Evolutionary conservation across 768 basidiomycete genomes (phyloP).

Genomic region (Pulveroboletus sp.): DNA sequence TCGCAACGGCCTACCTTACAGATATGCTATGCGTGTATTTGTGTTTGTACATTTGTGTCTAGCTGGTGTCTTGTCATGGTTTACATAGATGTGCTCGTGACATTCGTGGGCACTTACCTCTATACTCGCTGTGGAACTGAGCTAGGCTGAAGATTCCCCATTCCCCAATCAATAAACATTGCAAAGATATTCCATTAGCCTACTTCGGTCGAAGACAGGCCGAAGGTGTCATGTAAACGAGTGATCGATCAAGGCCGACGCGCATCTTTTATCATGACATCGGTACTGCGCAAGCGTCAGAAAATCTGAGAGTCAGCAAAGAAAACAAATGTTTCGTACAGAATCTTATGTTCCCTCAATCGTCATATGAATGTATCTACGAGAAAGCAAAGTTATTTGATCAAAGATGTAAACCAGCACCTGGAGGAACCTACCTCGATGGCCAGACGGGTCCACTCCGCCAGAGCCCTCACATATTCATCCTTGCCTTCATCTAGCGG

Average conservation of each 20-base stretch:
- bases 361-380: slow-evolving; percentile 28
- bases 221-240: neutral
- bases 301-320: neutral
- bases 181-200: neutral
- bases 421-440: slow-evolving; percentile 47
- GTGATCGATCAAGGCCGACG: neutral
- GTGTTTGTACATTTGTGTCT: too few relatives aligned
- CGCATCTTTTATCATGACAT: too few relatives aligned
- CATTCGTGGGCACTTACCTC: too few relatives aligned
- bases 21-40: too few relatives aligned
- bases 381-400: neutral
- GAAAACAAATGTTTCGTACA: neutral
- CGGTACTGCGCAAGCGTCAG: neutral
- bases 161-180: neutral
- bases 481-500: slow-evolving; percentile 67
- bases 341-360: slow-evolving; percentile 4
- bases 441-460: slow-evolving; percentile 69
- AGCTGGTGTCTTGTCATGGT: too few relatives aligned
- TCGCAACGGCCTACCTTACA: too few relatives aligned
- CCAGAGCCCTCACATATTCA: slow-evolving; percentile 66
- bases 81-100: too few relatives aligned
- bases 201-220: too few relatives aligned
- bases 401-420: too few relatives aligned
- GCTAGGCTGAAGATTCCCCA: too few relatives aligned
- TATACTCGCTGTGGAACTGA: too few relatives aligned